A percentile compares a stretch with the other conserved stretches of the same genome.
Conservation (phyloP, 768 basidiomycete genomes). For the Lentinula lateritia region DNA sequence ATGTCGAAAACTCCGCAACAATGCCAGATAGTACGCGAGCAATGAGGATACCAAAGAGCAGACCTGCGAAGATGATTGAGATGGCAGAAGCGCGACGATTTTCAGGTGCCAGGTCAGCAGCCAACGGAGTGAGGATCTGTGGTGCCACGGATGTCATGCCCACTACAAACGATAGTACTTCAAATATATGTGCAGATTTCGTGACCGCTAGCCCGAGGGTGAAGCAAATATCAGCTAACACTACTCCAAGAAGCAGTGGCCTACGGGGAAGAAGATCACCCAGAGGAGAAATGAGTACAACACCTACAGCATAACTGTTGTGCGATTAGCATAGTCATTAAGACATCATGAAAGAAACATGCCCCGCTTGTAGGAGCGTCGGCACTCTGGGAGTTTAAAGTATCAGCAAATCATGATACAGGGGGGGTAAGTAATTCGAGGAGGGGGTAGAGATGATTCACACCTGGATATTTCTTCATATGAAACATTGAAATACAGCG, state of each 20-base stretch:
- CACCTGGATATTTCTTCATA: slow-evolving; percentile 36
- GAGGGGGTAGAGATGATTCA: background rate
- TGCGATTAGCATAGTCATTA: background rate
- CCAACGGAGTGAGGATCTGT: slow-evolving; percentile 62
- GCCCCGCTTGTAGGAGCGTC: slow-evolving; percentile 67
- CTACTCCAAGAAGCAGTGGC: slow-evolving; percentile 57
- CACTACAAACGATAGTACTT: slow-evolving; percentile 64
- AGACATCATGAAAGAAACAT: slow-evolving; percentile 9
- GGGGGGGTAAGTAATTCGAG: background rate
- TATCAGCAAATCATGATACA: slow-evolving; percentile 19
- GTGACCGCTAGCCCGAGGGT: slow-evolving; percentile 72
- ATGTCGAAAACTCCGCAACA: slow-evolving; percentile 47
- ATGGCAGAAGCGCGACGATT: slow-evolving; percentile 50
- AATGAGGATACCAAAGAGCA: slow-evolving; percentile 48
- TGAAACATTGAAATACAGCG: slow-evolving; percentile 32
- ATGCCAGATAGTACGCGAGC: slow-evolving; percentile 54
- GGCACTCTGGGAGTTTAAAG: slow-evolving; percentile 40
- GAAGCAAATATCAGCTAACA: slow-evolving; percentile 48
- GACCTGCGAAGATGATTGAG: slow-evolving; percentile 44
- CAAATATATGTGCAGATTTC: slow-evolving; percentile 50
- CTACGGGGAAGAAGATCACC: slow-evolving; percentile 80
- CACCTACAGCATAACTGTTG: slow-evolving; percentile 61
- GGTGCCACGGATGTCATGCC: slow-evolving; percentile 70
- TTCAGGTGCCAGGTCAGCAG: slow-evolving; percentile 58
- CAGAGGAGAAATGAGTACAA: slow-evolving; percentile 72